Evolutionary conservation across 2,329 filamentous ascomycete genomes (phyloP), one percentile per base, ranked within the genome.

Genomic region (Aquanectria penicillioides): DNA sequence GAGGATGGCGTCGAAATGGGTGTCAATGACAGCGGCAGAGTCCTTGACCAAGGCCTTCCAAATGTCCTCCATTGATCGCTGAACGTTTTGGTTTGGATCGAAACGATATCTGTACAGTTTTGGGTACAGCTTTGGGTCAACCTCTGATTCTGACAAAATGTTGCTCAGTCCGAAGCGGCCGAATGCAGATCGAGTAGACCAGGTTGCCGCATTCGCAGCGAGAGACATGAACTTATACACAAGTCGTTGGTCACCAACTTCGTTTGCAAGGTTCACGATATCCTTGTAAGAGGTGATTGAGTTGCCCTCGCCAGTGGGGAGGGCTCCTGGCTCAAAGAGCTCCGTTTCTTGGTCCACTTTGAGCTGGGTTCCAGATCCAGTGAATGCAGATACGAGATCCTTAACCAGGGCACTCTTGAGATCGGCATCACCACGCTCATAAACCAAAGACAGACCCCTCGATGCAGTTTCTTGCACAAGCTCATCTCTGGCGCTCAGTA

Each of bases 181-280:
- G 76, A 99, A 98, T 0, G 95, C 95, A 1, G 95, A 96, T 47
- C 95, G 87, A n/a, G 93, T 97, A 2, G 93, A 94, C 95, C 95
- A 99, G 13, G 97, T 96, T 1, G 94, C 93, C 43, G 97, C 96
- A 70, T 97, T 97, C 2, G 93, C 93, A 3, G 95, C 95, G 66
- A 99, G 83, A 1, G 94, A 94, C 95, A 99, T 99, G 78, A 99
- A 98, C 61, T 94, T 93, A 80, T 99, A 99, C 1, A 98, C 92
- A n/a, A 99, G 81, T 67, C 91, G 94, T 57, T 95, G 94, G 70
- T 99, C 94, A 10, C 95, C 95, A 28, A 97, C 94, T 77, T 99
- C 95, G 37, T 94, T 92, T n/a, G 95, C 95, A 43, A 99, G 81
- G 66, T 85, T 95, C 75, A 99, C 91, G 65, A 99, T 98, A 71